Base-by-base conservation (phyloP, 2,329 filamentous ascomycete genomes). In the Aureobasidium sp. region DNA sequence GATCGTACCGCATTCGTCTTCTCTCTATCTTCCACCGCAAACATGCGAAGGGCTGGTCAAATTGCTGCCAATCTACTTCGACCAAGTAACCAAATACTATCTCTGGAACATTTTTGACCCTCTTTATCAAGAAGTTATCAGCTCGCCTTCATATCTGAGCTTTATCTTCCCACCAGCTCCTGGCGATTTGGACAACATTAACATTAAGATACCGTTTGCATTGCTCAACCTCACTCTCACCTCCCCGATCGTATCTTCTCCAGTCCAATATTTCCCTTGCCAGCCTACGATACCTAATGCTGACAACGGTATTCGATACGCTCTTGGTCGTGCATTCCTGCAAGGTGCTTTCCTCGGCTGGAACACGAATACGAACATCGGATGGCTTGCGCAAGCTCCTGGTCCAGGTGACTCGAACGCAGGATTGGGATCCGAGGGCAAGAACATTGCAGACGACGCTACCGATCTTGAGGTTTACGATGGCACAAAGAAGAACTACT, bases 261-360 rank as follows among this genome's bases (percentile, higher is more conserved):
- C 73, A 5, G 68, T 66, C 13, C 73, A 70, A 39, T 79, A 79
- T 64, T 79, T 81, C 61, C 78, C 77, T 1, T 80, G 78, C 62
- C 64, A 62, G 7, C 21, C 21, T 21, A 64, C 7, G 13, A 9
- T 7, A 37, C 49, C 49, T 11, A 27, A 21, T 21, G 21, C 5
- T 3, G 67, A 71, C 0, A 69, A 68, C 3, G 55, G 62, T 21
- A 30, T 0, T 3, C 27, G 9, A 27, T 75, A 74, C 62, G 68
- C 67, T 1, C 72, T 80, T 1, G 78, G 79, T 0, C 73, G 77
- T 21, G 75, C 76, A 1, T 80, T 79, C 62, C 68, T 80, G 1
- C 78, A 81, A 64, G 78, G 78, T 27, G 76, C 78, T 3, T 80
- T 80, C 45, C 61, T 79, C 0, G 77, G 73, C 5, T 74, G 72